A percentile compares a stretch with the other conserved stretches of the same genome.
Conservation (phyloP, 352 stramenopile genomes). For the Phytophthora citrophthora region DNA sequence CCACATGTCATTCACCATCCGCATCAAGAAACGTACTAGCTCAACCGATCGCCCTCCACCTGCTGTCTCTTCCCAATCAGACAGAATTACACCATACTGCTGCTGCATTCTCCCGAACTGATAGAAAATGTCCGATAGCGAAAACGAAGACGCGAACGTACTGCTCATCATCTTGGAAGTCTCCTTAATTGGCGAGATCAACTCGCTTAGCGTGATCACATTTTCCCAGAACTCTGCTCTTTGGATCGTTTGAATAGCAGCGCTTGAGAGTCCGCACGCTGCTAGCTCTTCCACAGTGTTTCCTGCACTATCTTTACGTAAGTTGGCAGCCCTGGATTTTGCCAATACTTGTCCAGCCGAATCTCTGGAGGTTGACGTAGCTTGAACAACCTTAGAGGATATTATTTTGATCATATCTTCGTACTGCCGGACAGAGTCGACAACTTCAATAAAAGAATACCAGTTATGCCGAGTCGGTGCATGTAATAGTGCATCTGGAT, state of each 20-base stretch:
- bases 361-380: conserved; percentile 23
- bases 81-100: conserved; percentile 70
- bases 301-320: conserved; percentile 52
- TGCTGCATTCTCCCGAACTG: conserved; percentile 84
- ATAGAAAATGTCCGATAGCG: conserved; percentile 75
- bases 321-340: conserved; percentile 9
- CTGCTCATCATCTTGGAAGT: conserved; percentile 69
- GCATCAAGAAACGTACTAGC: conserved; percentile 65
- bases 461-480: conserved; percentile 53
- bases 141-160: conserved; percentile 46
- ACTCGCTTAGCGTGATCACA: conserved; percentile 71
- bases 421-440: conserved; percentile 81
- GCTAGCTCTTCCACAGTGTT: conserved; percentile 54
- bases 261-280: conserved; percentile 44
- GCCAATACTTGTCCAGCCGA: not conserved
- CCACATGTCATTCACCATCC: conserved; percentile 72
- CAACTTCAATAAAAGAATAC: conserved; percentile 84
- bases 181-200: conserved; percentile 84
- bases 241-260: conserved; percentile 63
- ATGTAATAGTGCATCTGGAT: conserved; percentile 60
- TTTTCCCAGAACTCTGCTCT: conserved; percentile 78
- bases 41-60: conserved; percentile 51
- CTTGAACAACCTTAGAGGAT: conserved; percentile 55
- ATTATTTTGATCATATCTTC: conserved; percentile 89
- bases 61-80: conserved; percentile 72